Conservation (phyloP, 116 monocot genomes). For the Cymodocea nodosa region DNA sequence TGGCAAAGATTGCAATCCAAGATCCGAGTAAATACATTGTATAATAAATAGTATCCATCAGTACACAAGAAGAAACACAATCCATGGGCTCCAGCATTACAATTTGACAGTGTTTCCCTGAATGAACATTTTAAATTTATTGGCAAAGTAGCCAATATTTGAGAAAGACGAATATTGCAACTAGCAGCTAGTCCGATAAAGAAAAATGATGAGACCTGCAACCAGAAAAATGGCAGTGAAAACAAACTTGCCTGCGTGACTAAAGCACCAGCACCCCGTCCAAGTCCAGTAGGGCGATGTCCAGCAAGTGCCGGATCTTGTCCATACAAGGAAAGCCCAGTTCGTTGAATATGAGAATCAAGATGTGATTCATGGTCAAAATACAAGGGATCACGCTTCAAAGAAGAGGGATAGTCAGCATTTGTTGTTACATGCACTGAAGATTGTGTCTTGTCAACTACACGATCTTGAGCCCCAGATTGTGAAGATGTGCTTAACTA, state of each 20-base stretch:
- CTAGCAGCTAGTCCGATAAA: neutral
- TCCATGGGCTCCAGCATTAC: too few relatives aligned
- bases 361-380: constrained; percentile 39
- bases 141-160: too few relatives aligned
- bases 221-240: neutral
- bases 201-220: neutral
- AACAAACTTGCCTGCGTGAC: constrained; percentile 43
- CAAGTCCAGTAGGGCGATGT: constrained; percentile 28
- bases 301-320: constrained; percentile 60
- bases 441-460: constrained; percentile 23
- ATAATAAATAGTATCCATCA: too few relatives aligned
- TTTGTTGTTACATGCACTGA: constrained; percentile 25
- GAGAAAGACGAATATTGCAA: neutral
- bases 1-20: too few relatives aligned
- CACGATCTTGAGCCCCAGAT: constrained; percentile 24
- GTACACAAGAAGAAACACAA: too few relatives aligned
- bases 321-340: constrained; percentile 48
- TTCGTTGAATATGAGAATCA: constrained; percentile 33
- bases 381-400: constrained; percentile 35
- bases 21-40: too few relatives aligned
- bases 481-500: constrained; percentile 1
- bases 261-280: constrained; percentile 36
- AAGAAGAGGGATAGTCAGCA: constrained; percentile 28
- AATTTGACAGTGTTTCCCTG: too few relatives aligned
- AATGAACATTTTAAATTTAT: too few relatives aligned